phyloP scores from a whole-genome alignment of 73 alveolate species.

The Tetrahymena borealis region DNA sequence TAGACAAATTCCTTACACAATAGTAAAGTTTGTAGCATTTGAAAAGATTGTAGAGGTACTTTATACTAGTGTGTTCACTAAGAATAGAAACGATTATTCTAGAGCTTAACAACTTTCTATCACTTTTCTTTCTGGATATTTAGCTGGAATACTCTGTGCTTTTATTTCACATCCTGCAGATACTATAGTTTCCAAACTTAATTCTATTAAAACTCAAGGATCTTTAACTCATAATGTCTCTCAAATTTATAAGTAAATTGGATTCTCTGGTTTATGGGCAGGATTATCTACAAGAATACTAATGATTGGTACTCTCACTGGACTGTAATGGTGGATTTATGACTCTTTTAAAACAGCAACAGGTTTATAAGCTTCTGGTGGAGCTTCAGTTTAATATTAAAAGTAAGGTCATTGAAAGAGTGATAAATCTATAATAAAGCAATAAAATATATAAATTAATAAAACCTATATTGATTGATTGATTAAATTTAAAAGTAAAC shows the following conservation, averaged over 20 bases:
- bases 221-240: conserved; percentile 26
- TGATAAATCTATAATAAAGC: no score
- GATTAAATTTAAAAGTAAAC: no score
- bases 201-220: conserved; percentile 28
- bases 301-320: conserved; percentile 73
- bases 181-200: conserved; percentile 57
- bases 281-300: conserved; percentile 69
- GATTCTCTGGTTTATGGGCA: conserved; percentile 54
- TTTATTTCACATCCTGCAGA: conserved; percentile 81
- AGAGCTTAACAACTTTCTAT: conserved; percentile 48
- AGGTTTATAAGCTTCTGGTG: conserved; percentile 44
- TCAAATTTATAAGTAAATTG: conserved; percentile 45
- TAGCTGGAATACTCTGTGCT: conserved; percentile 80
- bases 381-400: no score
- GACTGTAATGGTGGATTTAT: conserved; percentile 80
- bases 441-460: no score
- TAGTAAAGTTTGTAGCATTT: conserved; percentile 70
- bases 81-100: conserved; percentile 38
- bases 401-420: no score
- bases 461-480: no score
- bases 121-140: conserved; percentile 64
- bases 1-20: conserved; percentile 77
- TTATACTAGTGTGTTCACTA: conserved; percentile 52
- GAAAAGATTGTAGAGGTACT: conserved; percentile 56
- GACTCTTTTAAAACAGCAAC: conserved; percentile 69